Base-by-base conservation (phyloP, 192 early-diverging fungal species). In the Linnemannia exigua region DNA sequence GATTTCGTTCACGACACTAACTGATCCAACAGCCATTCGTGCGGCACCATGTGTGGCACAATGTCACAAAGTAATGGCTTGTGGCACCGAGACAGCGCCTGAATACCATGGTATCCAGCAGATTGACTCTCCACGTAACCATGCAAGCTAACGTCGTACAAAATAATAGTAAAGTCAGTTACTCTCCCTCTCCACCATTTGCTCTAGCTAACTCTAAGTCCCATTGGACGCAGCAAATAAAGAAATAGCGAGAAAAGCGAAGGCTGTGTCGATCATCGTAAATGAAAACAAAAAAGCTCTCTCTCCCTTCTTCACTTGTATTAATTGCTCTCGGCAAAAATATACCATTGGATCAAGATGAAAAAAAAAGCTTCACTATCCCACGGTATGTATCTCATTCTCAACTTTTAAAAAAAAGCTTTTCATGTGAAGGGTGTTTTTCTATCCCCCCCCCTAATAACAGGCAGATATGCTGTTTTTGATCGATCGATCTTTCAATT, bases 81-180 rank as follows among this genome's bases (percentile, higher is more conserved):
- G 82, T 71, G 77, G 82, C 12, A 84, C 76, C n/a, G 67, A 84
- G 28, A 35, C 48, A 17, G 76, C 77, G 19, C 72, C 76, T 7
- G 46, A 70, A 33, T 79, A 75, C 44, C n/a, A 44, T 17, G 76
- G 44, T 20, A 52, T 68, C 19, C 20, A 36, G 51, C 38, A 79
- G 66, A 75, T 74, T 37, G n/a, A n/a, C 20, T 52, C 28, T 54
- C 35, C 72, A 20, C 9, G 5, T 44, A 41, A 14, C 25, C 19
- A 72, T 25, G 25, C 70, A 72, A 28, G 25, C 15, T 25, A 47
- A 8, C 22, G 20, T 33, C 9, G 41, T 31, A 47, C 46, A 41
- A 20, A 54, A 54, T 28, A 63, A 63, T 31, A 31, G 28, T 33
- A 8, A 44, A 44, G 41, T 63, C 11, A 63, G 9, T 33, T 7